Evolutionary conservation across 1,284 basidiomycete genomes (phyloP), one percentile per base, ranked within the genome.

Genomic region (Hymenochaete sp.): DNA sequence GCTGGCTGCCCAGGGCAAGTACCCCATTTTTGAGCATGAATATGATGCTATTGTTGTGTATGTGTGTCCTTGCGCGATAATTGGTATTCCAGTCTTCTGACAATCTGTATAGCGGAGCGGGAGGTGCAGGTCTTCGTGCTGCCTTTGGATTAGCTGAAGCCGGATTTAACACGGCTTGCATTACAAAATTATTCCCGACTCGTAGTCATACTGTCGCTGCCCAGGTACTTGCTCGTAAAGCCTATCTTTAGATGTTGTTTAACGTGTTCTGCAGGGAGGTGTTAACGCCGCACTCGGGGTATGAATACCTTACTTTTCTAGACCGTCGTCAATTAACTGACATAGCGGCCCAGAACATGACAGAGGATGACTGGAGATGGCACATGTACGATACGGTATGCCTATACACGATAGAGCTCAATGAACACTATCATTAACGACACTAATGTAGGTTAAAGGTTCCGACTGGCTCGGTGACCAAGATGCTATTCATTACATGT

Each of bases 381-480:
- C 95, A 98, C 67, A 97, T 98, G 90, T 93, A 95, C 67, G 93
- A 98, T 68, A 98, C 95, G 47, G 95, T 87, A 60, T 57, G 79
- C 63, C 21, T 27, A 42, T 24, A 7, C 26, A 25, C 38, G 31
- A 4, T 13, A 42, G 11, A 21, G 41, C 18, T 45, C 28, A 46
- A 51, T 27, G 50, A 58, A 24, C 32, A 35, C 32, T 35, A 16
- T 35, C 21, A 16, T 55, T 42, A 28, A n/a, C 44, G 22, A 25
- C 22, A 19, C 46, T 36, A 42, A 27, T 52, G 38, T 53, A 88
- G 84, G 86, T 98, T 55, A 98, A 99, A 75, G 96, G 96, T 54
- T 97, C 93, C 45, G 96, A 99, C 70, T 99, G 95, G 95, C 82
- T 98, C 46, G 96, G 96, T 67, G 96, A 99, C 72, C 96, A 99